Evolutionary conservation across 75 land plant genomes (phyloP).

Genomic region (Selaginella tamariscina): DNA sequence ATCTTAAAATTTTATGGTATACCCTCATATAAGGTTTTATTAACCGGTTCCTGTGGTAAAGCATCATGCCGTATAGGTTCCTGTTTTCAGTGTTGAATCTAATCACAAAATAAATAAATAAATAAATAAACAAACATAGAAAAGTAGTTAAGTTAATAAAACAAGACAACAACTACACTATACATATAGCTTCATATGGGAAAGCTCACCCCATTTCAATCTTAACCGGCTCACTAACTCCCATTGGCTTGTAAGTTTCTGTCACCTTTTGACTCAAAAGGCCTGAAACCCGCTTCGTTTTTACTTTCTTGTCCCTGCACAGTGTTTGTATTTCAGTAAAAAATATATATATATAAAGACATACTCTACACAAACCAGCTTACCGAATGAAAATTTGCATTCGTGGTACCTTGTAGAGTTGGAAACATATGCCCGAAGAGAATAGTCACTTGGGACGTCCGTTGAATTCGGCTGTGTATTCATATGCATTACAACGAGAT

Average conservation of each 20-base stretch:
- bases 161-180: too few species aligned
- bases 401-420: constrained; percentile 5
- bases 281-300: not conserved
- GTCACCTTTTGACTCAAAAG: constrained; percentile 9
- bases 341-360: not conserved
- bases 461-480: constrained; percentile 6
- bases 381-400: constrained; percentile 10
- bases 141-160: too few species aligned
- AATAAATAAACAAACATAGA: too few species aligned
- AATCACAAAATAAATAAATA: too few species aligned
- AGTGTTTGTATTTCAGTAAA: too few species aligned
- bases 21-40: constrained; percentile 13
- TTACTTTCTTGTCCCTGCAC: constrained; percentile 4
- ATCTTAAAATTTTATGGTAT: too few species aligned
- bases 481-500: not conserved
- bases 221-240: not conserved
- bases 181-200: too few species aligned
- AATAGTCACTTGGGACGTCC: constrained; percentile 5
- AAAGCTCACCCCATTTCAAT: constrained; percentile 6
- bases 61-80: constrained; percentile 9
- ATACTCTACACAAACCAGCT: not conserved
- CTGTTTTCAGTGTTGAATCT: constrained; percentile 6
- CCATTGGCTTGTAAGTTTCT: constrained; percentile 9
- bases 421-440: constrained; percentile 10
- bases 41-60: constrained; percentile 4